phyloP scores from a whole-genome alignment of 768 basidiomycete genomes.

The Strobilomyces confusus region DNA sequence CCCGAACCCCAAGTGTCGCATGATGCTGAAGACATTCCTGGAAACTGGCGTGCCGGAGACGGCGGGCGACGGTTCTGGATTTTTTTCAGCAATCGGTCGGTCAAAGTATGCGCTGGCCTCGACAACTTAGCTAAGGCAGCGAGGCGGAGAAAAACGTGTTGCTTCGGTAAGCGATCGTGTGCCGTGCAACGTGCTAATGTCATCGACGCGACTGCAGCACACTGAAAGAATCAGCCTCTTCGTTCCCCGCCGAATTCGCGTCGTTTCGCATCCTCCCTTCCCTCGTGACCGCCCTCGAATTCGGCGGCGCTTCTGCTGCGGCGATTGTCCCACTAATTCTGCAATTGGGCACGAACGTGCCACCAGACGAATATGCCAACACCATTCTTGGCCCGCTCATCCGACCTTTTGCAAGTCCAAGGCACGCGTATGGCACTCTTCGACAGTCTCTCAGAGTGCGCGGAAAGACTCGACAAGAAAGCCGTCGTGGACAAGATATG shows the following conservation, averaged over 20 bases:
- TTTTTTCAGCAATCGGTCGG: conserved; percentile 70
- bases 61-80: conserved; percentile 56
- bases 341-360: conserved; percentile 67
- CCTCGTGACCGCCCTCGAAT: conserved; percentile 72
- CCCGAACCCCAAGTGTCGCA: conserved; percentile 77
- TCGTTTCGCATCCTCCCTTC: conserved; percentile 86
- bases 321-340: conserved; percentile 81
- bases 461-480: too few relatives aligned
- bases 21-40: conserved; percentile 74
- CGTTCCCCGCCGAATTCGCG: conserved; percentile 84
- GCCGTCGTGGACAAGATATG: too few relatives aligned
- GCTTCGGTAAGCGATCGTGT: conserved; percentile 25
- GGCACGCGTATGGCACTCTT: conserved; percentile 92
- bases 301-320: conserved; percentile 67
- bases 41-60: conserved; percentile 72
- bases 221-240: conserved; percentile 72
- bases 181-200: not conserved
- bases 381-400: conserved; percentile 37
- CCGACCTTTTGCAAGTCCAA: conserved; percentile 77
- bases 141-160: conserved; percentile 65
- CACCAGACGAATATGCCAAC: conserved; percentile 27
- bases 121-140: conserved; percentile 74
- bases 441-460: conserved; percentile 64
- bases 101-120: conserved; percentile 43
- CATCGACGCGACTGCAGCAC: conserved; percentile 39